phyloP scores from a whole-genome alignment of 1,284 basidiomycete species.

The Austroboletus rostrupii region DNA sequence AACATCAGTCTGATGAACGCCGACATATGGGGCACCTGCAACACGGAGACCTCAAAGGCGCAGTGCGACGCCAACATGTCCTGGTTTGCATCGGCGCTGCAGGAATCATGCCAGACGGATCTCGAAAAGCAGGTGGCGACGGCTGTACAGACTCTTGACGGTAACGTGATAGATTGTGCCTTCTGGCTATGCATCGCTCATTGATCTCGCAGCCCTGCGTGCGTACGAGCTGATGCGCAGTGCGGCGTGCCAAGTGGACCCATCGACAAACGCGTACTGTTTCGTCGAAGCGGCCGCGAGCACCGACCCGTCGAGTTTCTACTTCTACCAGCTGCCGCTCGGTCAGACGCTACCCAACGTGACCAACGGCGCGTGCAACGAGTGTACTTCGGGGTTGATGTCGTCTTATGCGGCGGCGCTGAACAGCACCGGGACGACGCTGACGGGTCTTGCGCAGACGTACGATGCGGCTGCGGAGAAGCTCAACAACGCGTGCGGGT shows the following conservation, averaged over 20 bases:
- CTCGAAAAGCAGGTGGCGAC: constrained; percentile 46
- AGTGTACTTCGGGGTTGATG: constrained; percentile 57
- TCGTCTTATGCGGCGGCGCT: constrained; percentile 38
- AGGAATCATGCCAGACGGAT: constrained; percentile 50
- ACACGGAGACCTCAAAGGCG: constrained; percentile 45
- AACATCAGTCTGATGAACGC: constrained; percentile 63
- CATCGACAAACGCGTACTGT: constrained; percentile 60
- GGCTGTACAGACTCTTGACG: constrained; percentile 48
- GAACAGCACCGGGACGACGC: constrained; percentile 8
- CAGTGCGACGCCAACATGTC: constrained; percentile 61
- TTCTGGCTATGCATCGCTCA: not conserved
- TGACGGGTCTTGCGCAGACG: constrained; percentile 36
- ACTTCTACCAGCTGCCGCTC: constrained; percentile 62
- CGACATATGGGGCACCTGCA: constrained; percentile 75
- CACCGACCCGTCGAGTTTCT: constrained; percentile 55
- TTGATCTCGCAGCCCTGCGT: constrained; percentile 42
- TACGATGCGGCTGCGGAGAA: constrained; percentile 35
- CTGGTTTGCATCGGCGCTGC: constrained; percentile 51
- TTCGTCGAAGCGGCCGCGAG: constrained; percentile 58
- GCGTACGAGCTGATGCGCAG: constrained; percentile 56
- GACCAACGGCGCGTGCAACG: constrained; percentile 49
- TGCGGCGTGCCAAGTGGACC: constrained; percentile 53
- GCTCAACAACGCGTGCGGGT: constrained; percentile 35
- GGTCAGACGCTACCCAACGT: constrained; percentile 42
- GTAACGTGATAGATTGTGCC: constrained; percentile 29